Evolutionary conservation across 2,329 filamentous ascomycete genomes (phyloP), one percentile per base, ranked within the genome.

Genomic region (Cladorrhinum sp.): DNA sequence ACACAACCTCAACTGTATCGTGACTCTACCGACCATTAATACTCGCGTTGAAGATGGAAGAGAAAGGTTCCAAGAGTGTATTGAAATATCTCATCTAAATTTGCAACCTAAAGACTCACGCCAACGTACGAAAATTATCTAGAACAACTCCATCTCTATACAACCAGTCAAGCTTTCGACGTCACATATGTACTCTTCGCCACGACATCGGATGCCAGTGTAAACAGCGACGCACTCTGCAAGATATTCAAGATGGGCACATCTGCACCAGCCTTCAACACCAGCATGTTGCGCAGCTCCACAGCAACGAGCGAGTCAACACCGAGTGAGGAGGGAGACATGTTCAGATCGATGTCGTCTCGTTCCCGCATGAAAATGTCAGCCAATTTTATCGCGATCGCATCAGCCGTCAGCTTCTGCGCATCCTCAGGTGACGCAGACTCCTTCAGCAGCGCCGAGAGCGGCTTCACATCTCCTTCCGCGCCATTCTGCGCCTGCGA

Each of bases 301-400:
- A 58, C 56, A 6, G 56, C 50, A 24, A 58, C 56, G 25, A 58
- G 20, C 1, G 56, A 58, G 22, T 58, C 56, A 18, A 58, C n/a
- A 2, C 49, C 50, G 56, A 52, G 27, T 24, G 18, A 16, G 18
- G 48, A n/a, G 3, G 50, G 45, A 7, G 48, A 27, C 22, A 24
- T 48, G 23, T 38, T 48, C 18, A 48, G 25, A 9, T 58, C 45
- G 32, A 58, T 32, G 27, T 58, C 56, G 10, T 58, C 56, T 9
- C 24, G 20, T 12, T 27, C 24, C 18, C 52, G 52, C 45, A 58
- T 58, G 7, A 48, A 38, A n/a, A 58, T 58, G 29, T 29, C 25
- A 23, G 56, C 27, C 45, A 58, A 24, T 29, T 58, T 58, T 9
- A 12, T 13, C 36, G 6, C 12, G 5, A 41, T 41, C 10, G 36